Evolutionary conservation across 805 yeast species (phyloP).

Genomic region (Yarrowia sp.): DNA sequence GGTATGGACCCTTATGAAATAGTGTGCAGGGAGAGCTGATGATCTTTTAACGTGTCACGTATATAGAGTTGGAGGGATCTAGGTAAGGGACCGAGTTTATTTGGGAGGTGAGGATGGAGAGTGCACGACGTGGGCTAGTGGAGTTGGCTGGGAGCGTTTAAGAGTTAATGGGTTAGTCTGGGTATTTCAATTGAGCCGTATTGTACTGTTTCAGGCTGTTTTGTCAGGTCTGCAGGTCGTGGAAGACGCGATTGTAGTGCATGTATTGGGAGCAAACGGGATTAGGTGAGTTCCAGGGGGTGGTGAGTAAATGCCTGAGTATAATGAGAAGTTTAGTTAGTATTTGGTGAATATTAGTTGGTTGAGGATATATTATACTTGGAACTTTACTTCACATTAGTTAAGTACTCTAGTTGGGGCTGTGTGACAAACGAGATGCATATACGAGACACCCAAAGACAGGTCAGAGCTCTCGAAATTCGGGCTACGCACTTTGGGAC

Average conservation of each 20-base stretch:
- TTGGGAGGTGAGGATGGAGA: neutral
- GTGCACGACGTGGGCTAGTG: neutral
- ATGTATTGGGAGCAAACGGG: neutral
- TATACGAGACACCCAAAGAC: too few relatives aligned
- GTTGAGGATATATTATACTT: too few relatives aligned
- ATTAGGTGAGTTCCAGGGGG: neutral
- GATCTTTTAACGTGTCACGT: conserved; percentile 20
- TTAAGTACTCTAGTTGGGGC: neutral
- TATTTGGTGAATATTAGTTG: neutral
- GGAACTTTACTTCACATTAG: too few relatives aligned
- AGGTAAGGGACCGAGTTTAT: conserved; percentile 18
- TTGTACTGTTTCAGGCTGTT: neutral
- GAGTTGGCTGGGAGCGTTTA: neutral
- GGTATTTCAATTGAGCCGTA: neutral
- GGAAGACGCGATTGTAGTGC: neutral
- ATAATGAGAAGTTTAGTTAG: too few relatives aligned
- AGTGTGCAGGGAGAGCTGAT: neutral
- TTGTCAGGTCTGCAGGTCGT: neutral
- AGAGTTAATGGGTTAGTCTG: neutral
- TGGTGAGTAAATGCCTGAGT: too few relatives aligned
- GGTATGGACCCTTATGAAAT: too few relatives aligned
- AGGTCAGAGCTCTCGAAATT: too few relatives aligned
- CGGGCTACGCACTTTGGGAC: too few relatives aligned
- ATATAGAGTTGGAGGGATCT: neutral
- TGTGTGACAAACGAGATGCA: too few relatives aligned